Percentiles rank a stretch among this genome's conserved stretches.
Conservation (phyloP, 176 grass and related monocot species). For the Phoenix roebelenii region DNA sequence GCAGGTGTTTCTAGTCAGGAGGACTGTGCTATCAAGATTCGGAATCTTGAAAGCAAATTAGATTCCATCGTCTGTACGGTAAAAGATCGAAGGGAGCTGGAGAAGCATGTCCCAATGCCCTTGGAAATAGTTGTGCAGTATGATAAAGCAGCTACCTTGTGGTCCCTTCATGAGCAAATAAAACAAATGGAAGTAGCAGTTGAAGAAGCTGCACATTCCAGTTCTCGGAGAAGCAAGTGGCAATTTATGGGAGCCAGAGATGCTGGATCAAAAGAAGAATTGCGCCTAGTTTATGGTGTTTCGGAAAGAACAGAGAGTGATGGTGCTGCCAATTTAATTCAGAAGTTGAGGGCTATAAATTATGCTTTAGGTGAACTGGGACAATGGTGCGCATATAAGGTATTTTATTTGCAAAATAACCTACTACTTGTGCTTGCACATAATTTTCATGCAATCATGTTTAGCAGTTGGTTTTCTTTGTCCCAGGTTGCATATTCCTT, state of each 20-base stretch:
- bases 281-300: conserved; percentile 97
- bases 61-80: conserved; percentile 90
- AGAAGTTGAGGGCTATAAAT: conserved; percentile 92
- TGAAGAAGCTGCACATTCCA: conserved; percentile 75
- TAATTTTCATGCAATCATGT: background rate
- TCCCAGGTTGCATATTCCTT: conserved; percentile 86
- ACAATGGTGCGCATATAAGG: conserved; percentile 98
- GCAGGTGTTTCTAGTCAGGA: conserved; percentile 97
- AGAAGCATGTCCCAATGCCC: conserved; percentile 98
- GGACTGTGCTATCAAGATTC: conserved; percentile 99
- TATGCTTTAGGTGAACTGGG: conserved; percentile 97
- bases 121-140: conserved; percentile 70
- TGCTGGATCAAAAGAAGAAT: conserved; percentile 88
- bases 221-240: conserved; percentile 93
- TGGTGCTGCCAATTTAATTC: conserved; percentile 95
- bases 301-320: conserved; percentile 99
- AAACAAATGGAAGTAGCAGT: conserved; percentile 82
- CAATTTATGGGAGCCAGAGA: conserved; percentile 99
- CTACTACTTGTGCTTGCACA: background rate
- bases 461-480: conserved; percentile 16
- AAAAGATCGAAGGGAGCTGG: conserved; percentile 89
- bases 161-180: conserved; percentile 83
- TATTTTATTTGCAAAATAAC: conserved; percentile 19
- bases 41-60: conserved; percentile 93
- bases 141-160: conserved; percentile 88